phyloP scores from a whole-genome alignment of 768 basidiomycete genomes.

The Suillus paluster region DNA sequence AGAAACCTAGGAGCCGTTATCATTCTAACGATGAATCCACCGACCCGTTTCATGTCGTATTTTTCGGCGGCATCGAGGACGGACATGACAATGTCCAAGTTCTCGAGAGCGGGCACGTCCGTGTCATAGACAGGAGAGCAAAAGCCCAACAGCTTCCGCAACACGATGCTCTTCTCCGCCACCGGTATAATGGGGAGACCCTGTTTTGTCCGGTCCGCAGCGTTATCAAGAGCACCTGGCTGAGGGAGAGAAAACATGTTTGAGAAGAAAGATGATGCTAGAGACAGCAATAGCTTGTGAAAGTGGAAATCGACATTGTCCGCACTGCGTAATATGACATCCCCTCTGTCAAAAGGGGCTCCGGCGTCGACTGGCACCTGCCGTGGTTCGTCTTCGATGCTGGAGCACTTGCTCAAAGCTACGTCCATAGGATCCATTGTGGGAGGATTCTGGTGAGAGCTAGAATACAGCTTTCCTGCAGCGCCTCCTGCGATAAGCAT shows the following conservation, averaged over 20 bases:
- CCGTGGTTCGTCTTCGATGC: constrained; percentile 10
- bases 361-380: constrained; percentile 31
- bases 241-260: constrained; percentile 59
- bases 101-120: constrained; percentile 36
- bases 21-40: constrained; percentile 37
- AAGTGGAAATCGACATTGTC: constrained; percentile 56
- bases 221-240: constrained; percentile 34
- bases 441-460: constrained; percentile 10
- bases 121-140: constrained; percentile 53
- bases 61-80: constrained; percentile 52
- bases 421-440: background rate
- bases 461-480: constrained; percentile 2
- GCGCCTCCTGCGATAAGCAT: constrained; percentile 1
- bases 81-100: constrained; percentile 44
- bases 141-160: constrained; percentile 48
- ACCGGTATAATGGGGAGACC: constrained; percentile 51
- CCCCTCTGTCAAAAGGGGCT: constrained; percentile 55
- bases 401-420: background rate
- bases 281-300: constrained; percentile 56
- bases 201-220: constrained; percentile 35
- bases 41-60: constrained; percentile 53
- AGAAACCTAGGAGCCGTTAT: constrained; percentile 37
- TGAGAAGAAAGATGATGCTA: constrained; percentile 62
- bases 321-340: constrained; percentile 58
- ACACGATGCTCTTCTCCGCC: constrained; percentile 46